A percentile compares a stretch with the other conserved stretches of the same genome.
phyloP scores from a whole-genome alignment of 352 stramenopile species.

The Blastocystis sp. region DNA sequence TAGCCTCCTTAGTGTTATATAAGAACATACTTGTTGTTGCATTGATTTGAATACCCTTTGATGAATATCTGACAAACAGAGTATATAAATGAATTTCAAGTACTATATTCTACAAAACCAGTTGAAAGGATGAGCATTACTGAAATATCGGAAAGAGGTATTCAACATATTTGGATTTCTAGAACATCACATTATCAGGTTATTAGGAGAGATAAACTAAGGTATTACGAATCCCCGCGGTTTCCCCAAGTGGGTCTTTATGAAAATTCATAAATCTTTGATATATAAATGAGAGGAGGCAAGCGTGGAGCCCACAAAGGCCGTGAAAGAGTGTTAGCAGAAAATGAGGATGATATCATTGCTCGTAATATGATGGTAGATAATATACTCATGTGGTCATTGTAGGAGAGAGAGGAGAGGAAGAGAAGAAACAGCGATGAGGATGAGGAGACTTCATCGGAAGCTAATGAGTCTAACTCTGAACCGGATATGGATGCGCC shows the following conservation, averaged over 20 bases:
- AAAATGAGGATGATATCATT: slow-evolving; percentile 67
- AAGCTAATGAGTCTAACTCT: slow-evolving; percentile 27
- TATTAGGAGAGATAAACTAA: neutral
- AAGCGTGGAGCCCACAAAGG: slow-evolving; percentile 47
- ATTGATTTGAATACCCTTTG: no score
- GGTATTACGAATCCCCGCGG: neutral
- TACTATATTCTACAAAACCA: no score
- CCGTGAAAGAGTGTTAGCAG: slow-evolving; percentile 30
- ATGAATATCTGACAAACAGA: no score
- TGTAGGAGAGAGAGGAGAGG: slow-evolving; percentile 53
- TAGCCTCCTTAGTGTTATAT: no score
- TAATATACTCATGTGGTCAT: neutral
- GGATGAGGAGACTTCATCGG: slow-evolving; percentile 6
- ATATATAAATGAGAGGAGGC: slow-evolving; percentile 22
- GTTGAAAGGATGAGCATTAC: no score
- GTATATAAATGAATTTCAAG: no score
- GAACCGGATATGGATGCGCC: neutral
- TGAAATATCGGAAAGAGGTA: no score
- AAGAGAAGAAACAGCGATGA: neutral
- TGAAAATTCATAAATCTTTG: neutral
- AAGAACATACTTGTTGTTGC: no score
- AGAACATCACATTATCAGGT: no score
- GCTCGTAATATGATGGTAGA: slow-evolving; percentile 60
- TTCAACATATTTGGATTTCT: no score
- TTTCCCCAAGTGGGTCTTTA: neutral